phyloP scores from a whole-genome alignment of 2,329 filamentous ascomycete species.

The Diaporthe sp. region DNA sequence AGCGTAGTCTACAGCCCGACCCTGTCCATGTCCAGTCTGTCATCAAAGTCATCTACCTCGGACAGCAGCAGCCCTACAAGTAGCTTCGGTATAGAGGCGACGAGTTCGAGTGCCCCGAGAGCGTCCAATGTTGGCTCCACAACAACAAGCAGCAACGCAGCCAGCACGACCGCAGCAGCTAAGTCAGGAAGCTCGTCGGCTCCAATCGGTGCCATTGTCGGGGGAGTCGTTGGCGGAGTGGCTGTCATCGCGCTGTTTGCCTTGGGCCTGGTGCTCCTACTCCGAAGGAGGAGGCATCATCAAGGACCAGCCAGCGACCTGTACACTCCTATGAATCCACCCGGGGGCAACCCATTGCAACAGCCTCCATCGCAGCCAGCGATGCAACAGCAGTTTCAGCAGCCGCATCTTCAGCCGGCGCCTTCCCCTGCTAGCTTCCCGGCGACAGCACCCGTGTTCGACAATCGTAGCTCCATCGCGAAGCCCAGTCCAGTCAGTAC shows the following conservation, averaged over 20 bases:
- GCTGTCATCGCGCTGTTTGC: conserved; percentile 49
- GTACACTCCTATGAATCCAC: neutral
- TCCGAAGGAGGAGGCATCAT: conserved; percentile 47
- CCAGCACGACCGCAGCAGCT: neutral
- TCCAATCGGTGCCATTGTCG: conserved; percentile 50
- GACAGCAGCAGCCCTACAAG: neutral
- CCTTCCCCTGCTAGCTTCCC: conserved; percentile 26
- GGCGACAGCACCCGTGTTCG: neutral
- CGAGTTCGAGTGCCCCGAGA: neutral
- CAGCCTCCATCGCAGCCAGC: conserved; percentile 1
- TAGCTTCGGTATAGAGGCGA: neutral
- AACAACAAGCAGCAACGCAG: conserved; percentile 4
- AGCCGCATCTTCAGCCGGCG: conserved; percentile 9
- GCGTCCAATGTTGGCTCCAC: neutral
- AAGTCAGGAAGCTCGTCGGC: conserved; percentile 31
- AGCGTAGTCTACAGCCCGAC: conserved; percentile 44
- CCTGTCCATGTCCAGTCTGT: neutral
- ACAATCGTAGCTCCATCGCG: conserved; percentile 36
- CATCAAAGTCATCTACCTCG: conserved; percentile 11
- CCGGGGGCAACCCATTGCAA: neutral
- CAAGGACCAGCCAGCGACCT: conserved; percentile 36
- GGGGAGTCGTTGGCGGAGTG: conserved; percentile 51
- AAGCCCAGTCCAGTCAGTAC: conserved; percentile 38
- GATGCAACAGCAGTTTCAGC: conserved; percentile 35
- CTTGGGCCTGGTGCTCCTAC: conserved; percentile 49